phyloP scores from a whole-genome alignment of 192 early-diverging fungal species.

The Backusella psychrophila region DNA sequence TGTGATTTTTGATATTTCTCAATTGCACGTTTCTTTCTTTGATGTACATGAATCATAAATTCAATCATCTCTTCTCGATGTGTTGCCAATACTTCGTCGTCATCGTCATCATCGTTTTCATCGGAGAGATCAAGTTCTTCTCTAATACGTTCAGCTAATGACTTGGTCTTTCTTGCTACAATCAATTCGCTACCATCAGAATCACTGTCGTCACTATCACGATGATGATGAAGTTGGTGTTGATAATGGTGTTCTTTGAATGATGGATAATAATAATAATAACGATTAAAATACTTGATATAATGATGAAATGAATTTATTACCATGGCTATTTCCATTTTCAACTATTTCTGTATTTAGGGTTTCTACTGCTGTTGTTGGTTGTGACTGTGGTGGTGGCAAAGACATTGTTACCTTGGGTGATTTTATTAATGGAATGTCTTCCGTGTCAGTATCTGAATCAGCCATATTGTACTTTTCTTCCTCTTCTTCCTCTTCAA shows the following conservation, averaged over 20 bases:
- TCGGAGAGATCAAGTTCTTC: slow-evolving; percentile 13
- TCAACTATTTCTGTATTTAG: not conserved
- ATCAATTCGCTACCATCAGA: not conserved
- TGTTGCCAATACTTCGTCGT: slow-evolving; percentile 21
- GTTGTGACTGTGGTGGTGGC: not conserved
- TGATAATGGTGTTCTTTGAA: not conserved
- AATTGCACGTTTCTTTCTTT: slow-evolving; percentile 32
- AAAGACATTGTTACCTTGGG: not conserved
- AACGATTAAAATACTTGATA: not conserved
- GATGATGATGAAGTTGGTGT: not conserved
- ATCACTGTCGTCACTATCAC: slow-evolving; percentile 11
- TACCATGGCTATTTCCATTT: not conserved
- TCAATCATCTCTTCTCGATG: slow-evolving; percentile 34
- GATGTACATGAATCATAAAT: slow-evolving; percentile 42
- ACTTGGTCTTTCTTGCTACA: not conserved
- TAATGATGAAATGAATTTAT: not conserved
- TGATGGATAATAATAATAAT: not conserved
- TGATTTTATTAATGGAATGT: slow-evolving; percentile 14
- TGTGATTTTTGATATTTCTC: slow-evolving; percentile 37
- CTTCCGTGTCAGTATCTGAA: slow-evolving; percentile 27
- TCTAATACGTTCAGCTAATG: not conserved
- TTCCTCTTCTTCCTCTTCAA: not conserved
- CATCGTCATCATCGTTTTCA: slow-evolving; percentile 24
- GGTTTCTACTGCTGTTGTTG: not conserved
- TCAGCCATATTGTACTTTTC: slow-evolving; percentile 19